Evolutionary conservation across 164 flowering plant genomes (phyloP), one percentile per base, ranked within the genome.

Genomic region (Euptelea pleiosperma): DNA sequence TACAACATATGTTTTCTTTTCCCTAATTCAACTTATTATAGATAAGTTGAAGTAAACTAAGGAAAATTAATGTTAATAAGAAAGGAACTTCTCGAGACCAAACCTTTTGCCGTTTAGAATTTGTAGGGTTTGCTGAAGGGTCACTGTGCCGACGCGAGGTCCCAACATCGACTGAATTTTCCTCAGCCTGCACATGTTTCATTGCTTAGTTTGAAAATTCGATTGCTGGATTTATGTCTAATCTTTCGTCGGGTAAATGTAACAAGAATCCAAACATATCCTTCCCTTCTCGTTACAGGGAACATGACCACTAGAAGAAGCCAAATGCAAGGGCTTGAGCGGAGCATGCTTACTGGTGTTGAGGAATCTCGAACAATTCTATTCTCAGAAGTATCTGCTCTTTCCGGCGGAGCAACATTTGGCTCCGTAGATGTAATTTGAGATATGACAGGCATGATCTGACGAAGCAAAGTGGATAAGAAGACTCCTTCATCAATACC

Each of bases 61-160:
- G n/a, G n/a, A n/a, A n/a, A n/a, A n/a, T n/a, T n/a, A n/a, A n/a
- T n/a, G n/a, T n/a, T n/a, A n/a, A n/a, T n/a, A n/a, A n/a, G n/a
- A 24, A 26, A 28, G n/a, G 24, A 15, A 26, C 16, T 21, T 41
- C 33, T 11, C 8, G 44, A 46, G 0, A 41, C 16, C 24, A 57
- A n/a, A 85, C 87, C 94, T 79, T 84, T 49, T 67, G 94, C 26
- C 93, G 86, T 63, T 86, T 86, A 22, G 89, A 55, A 61, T 45
- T 69, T 22, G 84, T 79, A 22, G 75, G 58, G 29, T 65, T 28
- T 41, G 57, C 10, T 21, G 72, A 67, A 53, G 66, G 56, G 52
- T 75, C 79, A 37, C 62, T 40, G 4, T 46, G 67, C 8, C 50
- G 62, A 34, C 65, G 66, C 0, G 79, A 72, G 21, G 68, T 41